These are phyloP conservation scores for Lipomyces lipofer DNA, from an alignment of 805 yeast genomes.

Conservation along the genomic window DNA sequence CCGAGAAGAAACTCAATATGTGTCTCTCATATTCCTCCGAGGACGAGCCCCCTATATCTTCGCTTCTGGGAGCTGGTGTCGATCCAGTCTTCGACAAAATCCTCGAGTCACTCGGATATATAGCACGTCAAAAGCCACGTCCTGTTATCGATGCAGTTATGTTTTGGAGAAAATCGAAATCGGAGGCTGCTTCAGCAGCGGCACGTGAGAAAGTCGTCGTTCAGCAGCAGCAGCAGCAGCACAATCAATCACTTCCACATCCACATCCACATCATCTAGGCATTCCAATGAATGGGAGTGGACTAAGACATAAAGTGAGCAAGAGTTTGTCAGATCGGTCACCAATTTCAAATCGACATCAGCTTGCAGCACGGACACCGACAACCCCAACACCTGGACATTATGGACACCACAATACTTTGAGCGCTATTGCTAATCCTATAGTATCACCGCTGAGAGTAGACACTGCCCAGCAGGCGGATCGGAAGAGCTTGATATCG, in stretches of 20 bases:
- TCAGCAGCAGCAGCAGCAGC: background rate
- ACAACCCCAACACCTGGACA: slow-evolving; percentile 14
- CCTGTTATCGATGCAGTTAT: slow-evolving; percentile 96
- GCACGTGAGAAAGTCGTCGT: slow-evolving; percentile 28
- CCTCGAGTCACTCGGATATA: slow-evolving; percentile 81
- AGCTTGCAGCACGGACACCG: slow-evolving; percentile 1
- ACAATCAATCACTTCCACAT: slow-evolving; percentile 3
- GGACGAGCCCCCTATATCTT: slow-evolving; percentile 76
- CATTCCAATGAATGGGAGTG: slow-evolving; percentile 12
- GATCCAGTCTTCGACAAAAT: slow-evolving; percentile 86
- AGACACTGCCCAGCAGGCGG: slow-evolving; percentile 77
- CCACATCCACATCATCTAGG: slow-evolving; percentile 5
- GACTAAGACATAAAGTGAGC: slow-evolving; percentile 28
- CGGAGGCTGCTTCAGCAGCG: slow-evolving; percentile 67
- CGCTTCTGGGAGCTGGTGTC: slow-evolving; percentile 77
- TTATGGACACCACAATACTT: slow-evolving; percentile 14
- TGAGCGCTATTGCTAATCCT: background rate
- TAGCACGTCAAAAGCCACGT: slow-evolving; percentile 85
- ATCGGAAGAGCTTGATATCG: slow-evolving; percentile 79
- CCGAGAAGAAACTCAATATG: slow-evolving; percentile 79
- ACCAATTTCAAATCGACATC: slow-evolving; percentile 15
- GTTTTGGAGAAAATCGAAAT: slow-evolving; percentile 96
- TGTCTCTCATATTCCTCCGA: slow-evolving; percentile 66
- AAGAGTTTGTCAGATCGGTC: slow-evolving; percentile 28
- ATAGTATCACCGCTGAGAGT: slow-evolving; percentile 30